Evolutionary conservation across 2,329 filamentous ascomycete genomes (phyloP).

Genomic region (Fusarium tupiense): DNA sequence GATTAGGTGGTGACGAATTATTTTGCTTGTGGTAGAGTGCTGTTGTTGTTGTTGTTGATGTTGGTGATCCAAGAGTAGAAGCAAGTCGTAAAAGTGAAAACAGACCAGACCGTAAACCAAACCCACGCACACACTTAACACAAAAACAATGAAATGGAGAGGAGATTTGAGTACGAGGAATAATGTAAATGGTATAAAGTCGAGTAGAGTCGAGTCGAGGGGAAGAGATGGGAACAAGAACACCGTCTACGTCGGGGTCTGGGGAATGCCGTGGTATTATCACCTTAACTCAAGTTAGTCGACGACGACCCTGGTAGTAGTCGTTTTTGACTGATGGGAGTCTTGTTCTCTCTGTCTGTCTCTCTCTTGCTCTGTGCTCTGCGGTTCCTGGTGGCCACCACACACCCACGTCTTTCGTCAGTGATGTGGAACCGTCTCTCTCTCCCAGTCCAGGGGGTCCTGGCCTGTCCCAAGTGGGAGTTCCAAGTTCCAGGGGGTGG

Average conservation of each 20-base stretch:
- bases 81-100: neutral
- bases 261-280: constrained; percentile 45
- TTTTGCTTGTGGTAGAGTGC: neutral
- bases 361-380: constrained; percentile 3
- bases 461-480: constrained; percentile 30
- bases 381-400: constrained; percentile 35
- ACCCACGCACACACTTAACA: constrained; percentile 15
- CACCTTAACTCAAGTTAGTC: constrained; percentile 36
- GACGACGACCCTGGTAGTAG: constrained; percentile 16
- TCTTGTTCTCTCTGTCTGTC: constrained; percentile 29
- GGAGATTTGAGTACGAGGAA: neutral
- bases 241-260: constrained; percentile 33
- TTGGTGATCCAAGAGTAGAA: constrained; percentile 16
- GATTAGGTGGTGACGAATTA: constrained; percentile 14
- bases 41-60: constrained; percentile 3
- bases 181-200: constrained; percentile 3
- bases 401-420: constrained; percentile 40
- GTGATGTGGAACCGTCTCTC: constrained; percentile 25
- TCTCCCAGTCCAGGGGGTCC: constrained; percentile 25
- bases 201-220: constrained; percentile 29
- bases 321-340: constrained; percentile 19
- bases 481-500: constrained; percentile 36
- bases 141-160: constrained; percentile 12
- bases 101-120: constrained; percentile 16
- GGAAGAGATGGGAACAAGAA: constrained; percentile 31